Evolutionary conservation across 768 basidiomycete species (phyloP).

Genomic region (Pisolithus microcarpus): DNA sequence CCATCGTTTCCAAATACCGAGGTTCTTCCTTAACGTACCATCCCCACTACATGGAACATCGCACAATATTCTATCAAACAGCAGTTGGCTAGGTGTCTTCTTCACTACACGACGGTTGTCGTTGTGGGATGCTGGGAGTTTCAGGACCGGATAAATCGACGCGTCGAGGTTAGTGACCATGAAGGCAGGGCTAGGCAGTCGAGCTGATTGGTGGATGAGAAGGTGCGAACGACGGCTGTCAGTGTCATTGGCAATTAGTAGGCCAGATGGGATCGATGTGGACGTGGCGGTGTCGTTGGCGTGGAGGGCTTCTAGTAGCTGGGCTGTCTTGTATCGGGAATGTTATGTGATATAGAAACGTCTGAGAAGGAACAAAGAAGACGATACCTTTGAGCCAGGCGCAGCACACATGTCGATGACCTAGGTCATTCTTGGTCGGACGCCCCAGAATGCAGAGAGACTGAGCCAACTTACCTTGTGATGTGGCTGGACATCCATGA

Average conservation of each 20-base stretch:
- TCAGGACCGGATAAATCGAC: constrained; percentile 70
- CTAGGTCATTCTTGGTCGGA: constrained; percentile 27
- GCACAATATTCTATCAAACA: constrained; percentile 90
- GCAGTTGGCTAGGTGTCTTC: constrained; percentile 43
- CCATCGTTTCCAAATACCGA: constrained; percentile 94
- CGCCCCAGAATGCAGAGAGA: not conserved
- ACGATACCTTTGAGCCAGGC: constrained; percentile 83
- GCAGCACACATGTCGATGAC: constrained; percentile 98
- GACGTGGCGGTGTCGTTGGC: constrained; percentile 59
- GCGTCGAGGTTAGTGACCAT: constrained; percentile 98
- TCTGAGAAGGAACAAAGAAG: not conserved
- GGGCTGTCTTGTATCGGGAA: constrained; percentile 60
- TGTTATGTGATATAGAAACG: not conserved
- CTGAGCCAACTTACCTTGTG: constrained; percentile 51
- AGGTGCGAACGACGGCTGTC: constrained; percentile 93
- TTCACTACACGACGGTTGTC: constrained; percentile 28
- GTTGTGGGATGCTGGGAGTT: constrained; percentile 26
- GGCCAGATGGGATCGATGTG: constrained; percentile 68
- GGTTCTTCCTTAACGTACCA: constrained; percentile 91
- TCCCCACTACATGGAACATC: constrained; percentile 99
- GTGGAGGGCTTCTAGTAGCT: constrained; percentile 93
- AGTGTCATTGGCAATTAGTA: constrained; percentile 92
- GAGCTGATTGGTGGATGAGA: constrained; percentile 94
- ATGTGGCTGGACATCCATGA: constrained; percentile 90
- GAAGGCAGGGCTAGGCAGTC: constrained; percentile 84